Evolutionary conservation across 139 green algal genomes (phyloP), one percentile per base, ranked within the genome.

Genomic region (Micractinium conductrix): DNA sequence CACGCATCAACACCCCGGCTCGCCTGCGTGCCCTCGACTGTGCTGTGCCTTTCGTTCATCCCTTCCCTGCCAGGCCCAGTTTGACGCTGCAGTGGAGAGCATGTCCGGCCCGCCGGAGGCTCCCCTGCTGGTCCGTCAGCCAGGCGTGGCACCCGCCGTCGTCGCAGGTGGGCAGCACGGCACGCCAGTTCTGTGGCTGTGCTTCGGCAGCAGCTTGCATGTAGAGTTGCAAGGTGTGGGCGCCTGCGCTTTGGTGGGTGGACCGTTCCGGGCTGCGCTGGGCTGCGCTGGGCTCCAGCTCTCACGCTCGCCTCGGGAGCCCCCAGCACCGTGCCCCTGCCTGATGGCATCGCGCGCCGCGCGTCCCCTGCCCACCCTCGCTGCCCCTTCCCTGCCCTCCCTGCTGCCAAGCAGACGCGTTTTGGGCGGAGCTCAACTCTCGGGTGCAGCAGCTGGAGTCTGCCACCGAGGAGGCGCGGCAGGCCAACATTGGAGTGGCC

Each of bases 401-500:
- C 33, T 50, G 37, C 21, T 28, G 35, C 5, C 35, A 50, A 45
- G 53, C 78, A 43, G 83, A 84, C 1, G 71, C 62, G 22, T 86
- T 90, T 24, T 89, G 84, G 84, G 68, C 19, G 0, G 87, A 92
- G 70, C 80, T 90, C 70, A n/a, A 78, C 26, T 22, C 42, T n/a
- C 55, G 84, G 35, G n/a, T 94, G 44, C 44, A 63, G 43, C n/a
- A 70, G 63, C 87, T 96, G 62, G 88, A 96, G 86, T 82, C 73
- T 38, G 91, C 92, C 3, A 92, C 95, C 6, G 88, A 94, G 43
- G 71, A 88, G 62, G 93, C 93, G 0, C 90, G 93, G 79, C 85
- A 93, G 40, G 88, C 93, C 42, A 93, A 91, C 84, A 88, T 96
- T 37, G 87, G 88, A 53, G 87, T 95, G 12, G 87, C 72, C 16